phyloP scores from a whole-genome alignment of 2,329 filamentous ascomycete genomes.

The Dothideomycetidae sp. region DNA sequence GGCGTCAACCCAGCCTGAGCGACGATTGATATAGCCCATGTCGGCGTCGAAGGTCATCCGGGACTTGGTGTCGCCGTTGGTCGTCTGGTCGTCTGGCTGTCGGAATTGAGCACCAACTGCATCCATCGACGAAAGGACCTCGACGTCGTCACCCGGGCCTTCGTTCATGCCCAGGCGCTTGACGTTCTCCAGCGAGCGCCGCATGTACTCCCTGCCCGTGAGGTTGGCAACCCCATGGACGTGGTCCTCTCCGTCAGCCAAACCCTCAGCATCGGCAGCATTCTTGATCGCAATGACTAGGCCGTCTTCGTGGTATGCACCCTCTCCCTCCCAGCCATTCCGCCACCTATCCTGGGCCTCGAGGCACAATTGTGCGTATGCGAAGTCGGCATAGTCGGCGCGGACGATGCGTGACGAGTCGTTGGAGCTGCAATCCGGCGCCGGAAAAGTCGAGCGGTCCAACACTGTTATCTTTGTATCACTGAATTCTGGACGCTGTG shows the following conservation, averaged over 20 bases:
- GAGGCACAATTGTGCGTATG: constrained; percentile 61
- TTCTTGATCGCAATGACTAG: constrained; percentile 46
- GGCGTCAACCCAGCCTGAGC: constrained; percentile 70
- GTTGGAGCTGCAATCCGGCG: constrained; percentile 37
- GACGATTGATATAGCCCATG: constrained; percentile 58
- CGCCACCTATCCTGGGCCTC: constrained; percentile 59
- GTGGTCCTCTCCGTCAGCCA: constrained; percentile 20
- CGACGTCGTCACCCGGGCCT: constrained; percentile 22
- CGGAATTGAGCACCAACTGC: constrained; percentile 26
- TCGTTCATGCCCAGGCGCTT: constrained; percentile 31
- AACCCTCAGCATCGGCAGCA: constrained; percentile 25
- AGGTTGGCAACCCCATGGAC: constrained; percentile 14
- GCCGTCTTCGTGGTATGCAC: constrained; percentile 57
- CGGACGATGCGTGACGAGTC: constrained; percentile 49
- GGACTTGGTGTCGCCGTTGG: constrained; percentile 24
- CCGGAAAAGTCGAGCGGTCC: constrained; percentile 43
- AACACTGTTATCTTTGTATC: constrained; percentile 42
- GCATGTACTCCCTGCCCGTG: constrained; percentile 39
- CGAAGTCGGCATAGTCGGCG: constrained; percentile 66
- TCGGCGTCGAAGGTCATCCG: constrained; percentile 29
- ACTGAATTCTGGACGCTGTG: constrained; percentile 41
- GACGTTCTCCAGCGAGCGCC: constrained; percentile 48
- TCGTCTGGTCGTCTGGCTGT: background rate
- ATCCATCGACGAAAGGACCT: constrained; percentile 24
- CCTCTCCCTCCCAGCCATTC: constrained; percentile 44